phyloP scores from a whole-genome alignment of 139 green algal genomes.

The Diplosphaera chodatii region DNA sequence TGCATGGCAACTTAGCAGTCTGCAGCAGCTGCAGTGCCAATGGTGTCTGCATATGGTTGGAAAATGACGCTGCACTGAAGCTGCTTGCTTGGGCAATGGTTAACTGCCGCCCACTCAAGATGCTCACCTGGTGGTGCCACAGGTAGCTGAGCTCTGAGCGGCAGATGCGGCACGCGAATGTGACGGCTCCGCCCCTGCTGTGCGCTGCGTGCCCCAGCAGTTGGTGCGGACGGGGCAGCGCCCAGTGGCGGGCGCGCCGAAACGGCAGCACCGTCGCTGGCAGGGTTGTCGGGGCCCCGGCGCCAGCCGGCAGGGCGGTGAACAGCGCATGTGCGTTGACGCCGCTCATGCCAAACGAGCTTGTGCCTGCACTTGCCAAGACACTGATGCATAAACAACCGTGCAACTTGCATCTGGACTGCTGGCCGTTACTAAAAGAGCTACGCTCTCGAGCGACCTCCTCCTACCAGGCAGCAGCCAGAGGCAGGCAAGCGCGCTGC shows the following conservation, averaged over 20 bases:
- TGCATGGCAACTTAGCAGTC: too few species aligned
- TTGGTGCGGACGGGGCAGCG: not conserved
- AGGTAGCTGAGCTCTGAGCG: constrained; percentile 13
- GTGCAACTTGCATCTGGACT: too few species aligned
- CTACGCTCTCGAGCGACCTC: too few species aligned
- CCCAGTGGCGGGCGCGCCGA: constrained; percentile 12
- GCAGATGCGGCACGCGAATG: constrained; percentile 1
- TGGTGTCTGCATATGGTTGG: too few species aligned
- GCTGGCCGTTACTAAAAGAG: too few species aligned
- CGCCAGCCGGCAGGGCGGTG: not conserved
- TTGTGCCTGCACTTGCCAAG: constrained; percentile 19
- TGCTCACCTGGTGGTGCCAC: constrained; percentile 29
- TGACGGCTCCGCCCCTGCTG: not conserved
- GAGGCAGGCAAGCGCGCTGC: too few species aligned
- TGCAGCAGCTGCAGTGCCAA: too few species aligned
- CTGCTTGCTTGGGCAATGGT: too few species aligned
- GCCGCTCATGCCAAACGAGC: constrained; percentile 44
- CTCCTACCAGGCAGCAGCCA: too few species aligned
- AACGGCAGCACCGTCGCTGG: not conserved
- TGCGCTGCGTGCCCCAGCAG: not conserved
- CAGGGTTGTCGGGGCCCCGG: not conserved
- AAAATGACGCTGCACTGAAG: too few species aligned
- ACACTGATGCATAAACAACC: too few species aligned
- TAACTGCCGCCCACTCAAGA: not conserved
- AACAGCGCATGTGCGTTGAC: constrained; percentile 39